Evolutionary conservation across 805 yeast species (phyloP).

Genomic region (Ogataea ramenticola): DNA sequence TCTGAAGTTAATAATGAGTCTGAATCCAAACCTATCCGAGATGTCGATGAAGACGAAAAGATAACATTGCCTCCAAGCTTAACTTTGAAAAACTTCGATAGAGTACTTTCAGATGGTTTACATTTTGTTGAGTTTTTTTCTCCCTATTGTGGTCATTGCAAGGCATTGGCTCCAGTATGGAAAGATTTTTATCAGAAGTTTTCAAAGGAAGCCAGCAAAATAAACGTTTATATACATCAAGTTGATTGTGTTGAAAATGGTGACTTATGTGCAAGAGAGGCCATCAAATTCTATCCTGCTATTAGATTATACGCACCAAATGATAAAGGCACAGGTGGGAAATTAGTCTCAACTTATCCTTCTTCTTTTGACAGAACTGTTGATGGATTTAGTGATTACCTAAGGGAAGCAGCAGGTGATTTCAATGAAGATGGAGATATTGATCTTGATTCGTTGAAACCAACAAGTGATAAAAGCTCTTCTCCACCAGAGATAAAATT

Average conservation of each 20-base stretch:
- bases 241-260: conserved; percentile 85
- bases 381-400: conserved; percentile 44
- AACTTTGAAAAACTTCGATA: conserved; percentile 42
- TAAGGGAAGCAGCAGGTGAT: conserved; percentile 46
- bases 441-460: background rate
- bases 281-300: conserved; percentile 60
- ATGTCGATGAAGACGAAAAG: background rate
- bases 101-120: conserved; percentile 40
- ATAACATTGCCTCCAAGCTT: conserved; percentile 42
- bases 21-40: no score
- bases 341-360: conserved; percentile 39
- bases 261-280: conserved; percentile 71
- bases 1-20: background rate
- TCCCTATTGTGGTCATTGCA: conserved; percentile 86
- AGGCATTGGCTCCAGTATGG: conserved; percentile 77
- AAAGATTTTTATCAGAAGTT: conserved; percentile 49
- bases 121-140: conserved; percentile 85
- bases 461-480: background rate
- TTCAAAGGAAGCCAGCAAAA: conserved; percentile 33
- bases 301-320: conserved; percentile 62
- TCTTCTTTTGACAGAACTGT: conserved; percentile 35
- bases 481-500: conserved; percentile 1
- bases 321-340: conserved; percentile 30
- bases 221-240: conserved; percentile 54
- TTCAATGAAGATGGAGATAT: background rate